Evolutionary conservation across 352 stramenopile species (phyloP), one percentile per base, ranked within the genome.

Genomic region (Salisapilia sapeloensis): DNA sequence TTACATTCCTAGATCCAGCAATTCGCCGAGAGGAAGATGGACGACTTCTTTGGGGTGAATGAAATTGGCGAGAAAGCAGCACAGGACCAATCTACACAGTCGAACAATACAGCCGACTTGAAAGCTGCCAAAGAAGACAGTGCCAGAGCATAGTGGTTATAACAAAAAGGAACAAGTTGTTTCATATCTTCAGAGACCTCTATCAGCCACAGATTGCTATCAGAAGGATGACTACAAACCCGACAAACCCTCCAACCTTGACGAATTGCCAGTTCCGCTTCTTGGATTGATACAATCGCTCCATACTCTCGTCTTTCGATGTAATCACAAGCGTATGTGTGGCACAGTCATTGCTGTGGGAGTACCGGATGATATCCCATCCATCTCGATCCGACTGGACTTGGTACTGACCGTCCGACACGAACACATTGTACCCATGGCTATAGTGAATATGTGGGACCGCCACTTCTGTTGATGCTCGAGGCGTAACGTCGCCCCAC

Each of bases 21-120:
- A 42, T 91, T 69, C 48, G 69, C 76, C 1, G 69, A 91, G 35
- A 60, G 61, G 39, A 79, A 87, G 29, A 48, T 89, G 29, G 76
- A 91, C 56, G 67, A 76, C 30, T 91, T 91, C 48, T 91, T 91
- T 40, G 72, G 75, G 24, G 76, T 91, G 21, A 61, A 86, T 17
- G 52, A 56, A 13, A 72, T 86, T 29, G 57, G 50, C 13, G 42
- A 54, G 40, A 46, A 63, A 29, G 34, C 42, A 28, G 33, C n/a
- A n/a, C n/a, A n/a, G n/a, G n/a, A n/a, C n/a, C n/a, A n/a, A n/a
- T n/a, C n/a, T n/a, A n/a, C n/a, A n/a, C n/a, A n/a, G n/a, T n/a
- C n/a, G n/a, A n/a, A n/a, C n/a, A n/a, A n/a, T n/a, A n/a, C n/a
- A n/a, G n/a, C n/a, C n/a, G n/a, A n/a, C n/a, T n/a, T n/a, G n/a